Evolutionary conservation across 2,329 filamentous ascomycete species (phyloP).

Genomic region (Venturia effusa): DNA sequence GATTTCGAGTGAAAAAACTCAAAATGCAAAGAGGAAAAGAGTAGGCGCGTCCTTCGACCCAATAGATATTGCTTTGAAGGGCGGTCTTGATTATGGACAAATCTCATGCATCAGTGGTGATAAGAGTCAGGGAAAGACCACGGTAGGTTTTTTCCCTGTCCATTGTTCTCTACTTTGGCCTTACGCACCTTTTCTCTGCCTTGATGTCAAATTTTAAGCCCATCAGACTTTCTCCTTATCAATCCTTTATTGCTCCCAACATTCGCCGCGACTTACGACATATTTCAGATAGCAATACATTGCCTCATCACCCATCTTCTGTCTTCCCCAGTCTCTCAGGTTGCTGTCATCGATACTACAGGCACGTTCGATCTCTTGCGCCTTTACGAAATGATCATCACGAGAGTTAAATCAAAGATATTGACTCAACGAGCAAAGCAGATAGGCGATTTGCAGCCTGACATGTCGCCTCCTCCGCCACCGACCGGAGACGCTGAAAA

Average conservation of each 20-base stretch:
- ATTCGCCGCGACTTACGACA: neutral
- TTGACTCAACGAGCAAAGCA: neutral
- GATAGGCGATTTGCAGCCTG: slow-evolving; percentile 4
- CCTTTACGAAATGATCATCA: slow-evolving; percentile 24
- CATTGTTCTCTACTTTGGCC: neutral
- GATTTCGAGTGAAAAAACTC: neutral
- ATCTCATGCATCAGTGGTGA: slow-evolving; percentile 27
- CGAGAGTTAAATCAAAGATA: slow-evolving; percentile 14
- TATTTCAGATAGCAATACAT: slow-evolving; percentile 22
- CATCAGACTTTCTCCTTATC: neutral
- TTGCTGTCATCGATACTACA: slow-evolving; percentile 35
- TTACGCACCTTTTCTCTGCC: no score
- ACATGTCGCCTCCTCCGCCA: neutral
- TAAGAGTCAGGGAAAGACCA: slow-evolving; percentile 17
- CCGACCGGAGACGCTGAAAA: slow-evolving; percentile 16
- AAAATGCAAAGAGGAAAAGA: neutral
- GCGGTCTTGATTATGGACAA: slow-evolving; percentile 25
- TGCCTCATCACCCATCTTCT: slow-evolving; percentile 31
- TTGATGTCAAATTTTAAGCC: neutral
- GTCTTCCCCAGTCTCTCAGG: slow-evolving; percentile 17
- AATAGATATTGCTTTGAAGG: slow-evolving; percentile 19
- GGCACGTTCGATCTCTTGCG: slow-evolving; percentile 34
- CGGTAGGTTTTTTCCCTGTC: slow-evolving; percentile 16
- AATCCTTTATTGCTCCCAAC: neutral
- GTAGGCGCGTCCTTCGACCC: neutral